Conservation (phyloP, 257 asterid species). For the Haberlea rhodopensis region DNA sequence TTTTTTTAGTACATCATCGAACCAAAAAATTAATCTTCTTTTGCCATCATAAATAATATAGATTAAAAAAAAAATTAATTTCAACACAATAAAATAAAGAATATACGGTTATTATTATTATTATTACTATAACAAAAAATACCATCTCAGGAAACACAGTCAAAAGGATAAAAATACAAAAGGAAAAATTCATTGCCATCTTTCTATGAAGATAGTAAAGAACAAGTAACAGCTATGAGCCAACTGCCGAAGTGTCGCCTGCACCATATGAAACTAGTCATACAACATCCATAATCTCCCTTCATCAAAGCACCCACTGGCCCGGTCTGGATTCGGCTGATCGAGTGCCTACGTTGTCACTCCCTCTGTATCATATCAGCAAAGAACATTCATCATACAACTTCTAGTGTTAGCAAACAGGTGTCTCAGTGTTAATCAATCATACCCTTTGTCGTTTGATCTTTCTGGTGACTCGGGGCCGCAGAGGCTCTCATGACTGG, state of each 20-base stretch:
- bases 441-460: slow-evolving; percentile 58
- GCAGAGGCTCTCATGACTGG: slow-evolving; percentile 30
- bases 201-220: neutral
- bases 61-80: too few species aligned
- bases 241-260: neutral
- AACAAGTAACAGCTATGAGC: neutral
- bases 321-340: neutral
- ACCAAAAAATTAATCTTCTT: too few species aligned
- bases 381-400: neutral
- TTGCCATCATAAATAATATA: too few species aligned
- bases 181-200: neutral
- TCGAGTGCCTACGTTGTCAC: neutral
- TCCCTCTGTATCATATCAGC: neutral
- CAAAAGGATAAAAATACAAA: too few species aligned
- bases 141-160: neutral
- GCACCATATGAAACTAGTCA: neutral
- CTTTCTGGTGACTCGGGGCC: slow-evolving; percentile 31
- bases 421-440: neutral
- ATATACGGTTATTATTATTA: too few species aligned
- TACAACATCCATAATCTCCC: too few species aligned
- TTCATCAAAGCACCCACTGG: neutral
- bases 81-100: too few species aligned
- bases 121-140: too few species aligned
- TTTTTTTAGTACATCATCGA: too few species aligned
- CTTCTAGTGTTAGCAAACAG: neutral